Percentiles rank a stretch among this genome's conserved stretches.
Evolutionary conservation across 352 stramenopile genomes (phyloP).

Genomic region (Pythium phragmiticola): DNA sequence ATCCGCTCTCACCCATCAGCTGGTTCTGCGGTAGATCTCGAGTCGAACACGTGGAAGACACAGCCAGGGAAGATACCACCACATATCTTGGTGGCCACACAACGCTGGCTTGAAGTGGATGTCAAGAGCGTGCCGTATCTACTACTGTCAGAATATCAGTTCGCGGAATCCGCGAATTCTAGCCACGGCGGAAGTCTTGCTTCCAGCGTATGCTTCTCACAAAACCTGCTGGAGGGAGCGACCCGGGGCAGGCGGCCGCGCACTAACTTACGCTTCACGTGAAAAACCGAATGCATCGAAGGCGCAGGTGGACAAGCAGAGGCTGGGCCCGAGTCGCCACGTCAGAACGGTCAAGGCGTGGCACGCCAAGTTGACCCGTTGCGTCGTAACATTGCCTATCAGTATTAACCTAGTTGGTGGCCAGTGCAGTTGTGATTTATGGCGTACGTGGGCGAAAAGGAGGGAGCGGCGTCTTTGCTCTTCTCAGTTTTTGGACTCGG

Average conservation of each 20-base stretch:
- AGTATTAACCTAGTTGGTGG: too few species aligned
- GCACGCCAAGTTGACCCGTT: too few species aligned
- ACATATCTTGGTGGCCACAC: not conserved
- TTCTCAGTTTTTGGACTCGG: too few species aligned
- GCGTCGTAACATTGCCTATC: too few species aligned
- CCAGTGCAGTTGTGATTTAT: too few species aligned
- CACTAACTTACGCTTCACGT: not conserved
- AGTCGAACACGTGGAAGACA: not conserved
- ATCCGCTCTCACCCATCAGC: not conserved
- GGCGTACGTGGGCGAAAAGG: too few species aligned
- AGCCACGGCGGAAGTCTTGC: too few species aligned
- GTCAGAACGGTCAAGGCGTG: not conserved
- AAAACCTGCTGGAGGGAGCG: slow-evolving; percentile 13
- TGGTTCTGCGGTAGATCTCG: slow-evolving; percentile 3
- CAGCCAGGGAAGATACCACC: not conserved
- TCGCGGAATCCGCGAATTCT: too few species aligned
- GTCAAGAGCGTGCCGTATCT: not conserved
- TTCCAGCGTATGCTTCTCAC: not conserved
- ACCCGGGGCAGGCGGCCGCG: not conserved
- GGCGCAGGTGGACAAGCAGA: not conserved
- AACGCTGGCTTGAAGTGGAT: slow-evolving; percentile 13
- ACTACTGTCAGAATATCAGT: too few species aligned
- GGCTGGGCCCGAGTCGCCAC: not conserved
- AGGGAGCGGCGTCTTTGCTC: too few species aligned
- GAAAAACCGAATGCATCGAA: slow-evolving; percentile 4